Evolutionary conservation across 345 rosid species (phyloP), one percentile per base, ranked within the genome.

Genomic region (Noccaea caerulescens): DNA sequence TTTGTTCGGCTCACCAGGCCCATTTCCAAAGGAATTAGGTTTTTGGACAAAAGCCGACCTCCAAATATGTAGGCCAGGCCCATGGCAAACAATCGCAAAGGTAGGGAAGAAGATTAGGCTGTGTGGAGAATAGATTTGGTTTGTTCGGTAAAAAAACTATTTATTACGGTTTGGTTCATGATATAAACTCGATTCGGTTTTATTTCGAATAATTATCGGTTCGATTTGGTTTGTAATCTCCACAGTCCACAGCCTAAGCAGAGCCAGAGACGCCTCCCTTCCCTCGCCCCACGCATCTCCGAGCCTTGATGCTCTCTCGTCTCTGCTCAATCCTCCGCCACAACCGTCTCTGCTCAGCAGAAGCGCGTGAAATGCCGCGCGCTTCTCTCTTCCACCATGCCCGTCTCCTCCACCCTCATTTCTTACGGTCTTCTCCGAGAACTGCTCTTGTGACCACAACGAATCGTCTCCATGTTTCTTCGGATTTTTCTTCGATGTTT

Each of bases 321-420:
- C 44, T 79, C 80, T 55, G 47, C 42, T 82, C 76, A 68, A 71
- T 79, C 83, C 86, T 75, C 80, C 82, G 82, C 79, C 13, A 58
- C 50, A 16, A 46, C 71, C 69, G 70, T 57, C 36, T 76, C 63
- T 58, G 71, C 23, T 10, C 77, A 8, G 25, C 47, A 3, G 83
- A 81, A 89, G 85, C 90, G 80, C 85, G 83, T 65, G 58, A 65
- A n/a, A 32, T 88, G 32, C 4, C 87, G 63, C 88, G 85, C 82
- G 85, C 82, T 67, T 7, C 83, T 53, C 25, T 76, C 3, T 66
- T 42, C 53, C 72, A 73, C 55, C 74, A 70, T 10, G 70, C 49
- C 33, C 63, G 14, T 50, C 64, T 66, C 72, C 60, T 68, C 55
- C 71, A 66, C 0, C 36, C 62, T 50, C 34, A 33, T 34, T 30